Evolutionary conservation across 179 eudicot species (phyloP), one percentile per base, ranked within the genome.

Genomic region (Silene noctiflora): DNA sequence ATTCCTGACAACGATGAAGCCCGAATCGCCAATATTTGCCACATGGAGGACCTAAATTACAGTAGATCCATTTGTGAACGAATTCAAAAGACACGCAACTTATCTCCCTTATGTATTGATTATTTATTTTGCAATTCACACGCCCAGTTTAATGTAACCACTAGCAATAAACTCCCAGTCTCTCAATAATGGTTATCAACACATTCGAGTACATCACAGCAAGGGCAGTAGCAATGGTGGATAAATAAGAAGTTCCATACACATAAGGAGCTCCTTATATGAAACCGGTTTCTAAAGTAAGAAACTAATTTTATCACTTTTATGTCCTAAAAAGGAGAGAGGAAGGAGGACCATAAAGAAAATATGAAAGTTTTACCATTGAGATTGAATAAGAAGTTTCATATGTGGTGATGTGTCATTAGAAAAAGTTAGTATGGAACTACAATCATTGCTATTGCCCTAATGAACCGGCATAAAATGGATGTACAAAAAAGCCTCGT

Each of bases 11-110:
- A 89, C 65, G 22, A 91, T 71, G 79, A 89, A 88, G 62, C 93
- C 93, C 4, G 98, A 81, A 82, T 93, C 91, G 68, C 98, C 98
- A 77, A 91, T 86, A 72, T 93, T 91, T 73, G 91, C 97, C 71
- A 87, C 91, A 58, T 88, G 89, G 75, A 93, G 91, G 74, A 82
- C 86, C 98, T 91, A 88, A 48, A 74, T 58, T 20, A 78, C 66
- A 51, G 12, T 13, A 56, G 73, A 81, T 11, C 42, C 74, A 76
- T 70, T 27, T 24, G 51, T 39, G 71, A 71, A 24, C 56, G 0
- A 70, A 70, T 70, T 71, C 42, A 74, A 16, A 35, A 13, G n/a
- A 71, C 39, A 59, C 35, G 51, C 27, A 10, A 20, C 29, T 59
- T 48, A 39, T 59, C 55, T 76, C 12, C 25, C 10, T 22, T 55